Percentiles rank a stretch among this genome's conserved stretches.
Conservation (phyloP, 345 rosid species). For the Salix exigua region DNA sequence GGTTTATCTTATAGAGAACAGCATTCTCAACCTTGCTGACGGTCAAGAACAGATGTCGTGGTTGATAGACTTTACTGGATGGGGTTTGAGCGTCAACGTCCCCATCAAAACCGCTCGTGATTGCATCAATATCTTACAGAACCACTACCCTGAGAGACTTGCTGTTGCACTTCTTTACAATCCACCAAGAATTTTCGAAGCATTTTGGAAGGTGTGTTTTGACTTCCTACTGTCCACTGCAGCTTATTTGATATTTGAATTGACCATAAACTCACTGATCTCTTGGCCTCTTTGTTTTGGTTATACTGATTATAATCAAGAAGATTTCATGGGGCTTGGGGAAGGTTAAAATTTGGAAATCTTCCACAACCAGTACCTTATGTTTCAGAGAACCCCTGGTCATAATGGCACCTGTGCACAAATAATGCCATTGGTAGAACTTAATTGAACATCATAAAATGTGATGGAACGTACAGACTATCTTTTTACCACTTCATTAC, state of each 20-base stretch:
- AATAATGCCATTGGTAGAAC: neutral
- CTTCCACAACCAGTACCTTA: neutral
- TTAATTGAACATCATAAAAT: neutral
- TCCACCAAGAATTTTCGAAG: constrained; percentile 28
- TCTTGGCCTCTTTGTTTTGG: neutral
- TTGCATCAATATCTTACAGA: constrained; percentile 23
- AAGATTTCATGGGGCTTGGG: no score
- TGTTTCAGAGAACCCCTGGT: neutral
- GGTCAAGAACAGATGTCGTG: constrained; percentile 34
- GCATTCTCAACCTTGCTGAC: constrained; percentile 21
- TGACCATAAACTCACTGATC: neutral
- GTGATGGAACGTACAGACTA: neutral
- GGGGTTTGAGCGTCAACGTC: constrained; percentile 23
- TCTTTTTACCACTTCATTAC: neutral
- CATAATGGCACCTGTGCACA: neutral
- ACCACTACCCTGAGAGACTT: constrained; percentile 33
- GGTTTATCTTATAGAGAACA: constrained; percentile 27
- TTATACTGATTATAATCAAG: neutral
- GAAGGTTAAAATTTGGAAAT: neutral
- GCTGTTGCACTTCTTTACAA: constrained; percentile 23
- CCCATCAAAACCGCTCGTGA: constrained; percentile 22
- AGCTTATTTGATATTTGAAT: neutral
- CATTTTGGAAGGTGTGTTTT: constrained; percentile 29
- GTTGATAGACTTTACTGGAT: constrained; percentile 28
- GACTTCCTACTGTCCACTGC: neutral